A percentile compares a stretch with the other conserved stretches of the same genome.
Evolutionary conservation across 2,329 filamentous ascomycete species (phyloP).

Genomic region (Drechslerella dactyloides): DNA sequence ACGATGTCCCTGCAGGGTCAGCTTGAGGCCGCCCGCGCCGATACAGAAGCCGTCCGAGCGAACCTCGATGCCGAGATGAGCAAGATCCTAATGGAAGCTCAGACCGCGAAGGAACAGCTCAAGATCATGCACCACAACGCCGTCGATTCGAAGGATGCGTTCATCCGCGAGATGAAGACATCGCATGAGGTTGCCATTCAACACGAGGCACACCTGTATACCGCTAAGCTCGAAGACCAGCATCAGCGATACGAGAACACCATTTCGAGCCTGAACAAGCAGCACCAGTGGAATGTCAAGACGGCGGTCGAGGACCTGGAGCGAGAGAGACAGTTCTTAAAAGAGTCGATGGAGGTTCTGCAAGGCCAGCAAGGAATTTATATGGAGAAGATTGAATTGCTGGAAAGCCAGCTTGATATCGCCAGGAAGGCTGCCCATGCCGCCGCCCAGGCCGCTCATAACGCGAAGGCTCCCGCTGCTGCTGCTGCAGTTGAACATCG

Average conservation of each 20-base stretch:
- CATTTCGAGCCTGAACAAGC: slow-evolving; percentile 75
- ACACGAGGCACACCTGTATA: slow-evolving; percentile 64
- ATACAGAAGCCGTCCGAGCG: slow-evolving; percentile 81
- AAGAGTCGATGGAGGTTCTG: slow-evolving; percentile 80
- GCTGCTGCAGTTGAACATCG: slow-evolving; percentile 56
- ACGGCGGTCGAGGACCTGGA: slow-evolving; percentile 82
- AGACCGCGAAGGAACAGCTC: slow-evolving; percentile 78
- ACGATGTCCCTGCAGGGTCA: slow-evolving; percentile 80
- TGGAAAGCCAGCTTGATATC: slow-evolving; percentile 90
- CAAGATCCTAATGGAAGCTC: slow-evolving; percentile 76
- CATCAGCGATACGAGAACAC: slow-evolving; percentile 70
- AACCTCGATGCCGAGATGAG: slow-evolving; percentile 86
- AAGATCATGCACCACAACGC: slow-evolving; percentile 86
- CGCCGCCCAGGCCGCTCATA: slow-evolving; percentile 76
- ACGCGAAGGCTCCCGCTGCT: slow-evolving; percentile 57
- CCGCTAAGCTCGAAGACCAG: slow-evolving; percentile 65
- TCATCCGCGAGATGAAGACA: slow-evolving; percentile 62
- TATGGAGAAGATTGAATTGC: slow-evolving; percentile 79
- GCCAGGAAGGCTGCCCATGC: slow-evolving; percentile 85
- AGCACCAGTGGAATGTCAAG: slow-evolving; percentile 75
- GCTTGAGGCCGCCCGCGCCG: slow-evolving; percentile 80
- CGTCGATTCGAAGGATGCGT: slow-evolving; percentile 69
- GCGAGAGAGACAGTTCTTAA: slow-evolving; percentile 76
- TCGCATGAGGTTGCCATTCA: slow-evolving; percentile 60
- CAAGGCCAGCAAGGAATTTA: slow-evolving; percentile 84